Conservation (phyloP, 106 monocot genomes). For the Phalaenopsis aphrodite region DNA sequence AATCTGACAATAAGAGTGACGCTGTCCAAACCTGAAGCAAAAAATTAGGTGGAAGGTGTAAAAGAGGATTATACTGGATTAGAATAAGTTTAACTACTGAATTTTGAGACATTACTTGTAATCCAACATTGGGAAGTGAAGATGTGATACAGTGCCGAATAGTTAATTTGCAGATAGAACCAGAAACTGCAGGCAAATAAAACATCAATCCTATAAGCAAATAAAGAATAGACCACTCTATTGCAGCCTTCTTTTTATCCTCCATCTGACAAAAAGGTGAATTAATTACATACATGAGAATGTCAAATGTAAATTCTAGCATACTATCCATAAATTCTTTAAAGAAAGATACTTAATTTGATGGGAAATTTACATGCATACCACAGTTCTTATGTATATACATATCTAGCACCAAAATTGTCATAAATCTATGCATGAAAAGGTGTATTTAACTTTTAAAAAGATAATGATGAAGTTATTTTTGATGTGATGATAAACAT, state of each 20-base stretch:
- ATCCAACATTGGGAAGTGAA: conserved; percentile 69
- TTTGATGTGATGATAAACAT: too few relatives aligned
- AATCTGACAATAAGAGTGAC: conserved; percentile 68
- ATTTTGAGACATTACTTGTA: conserved; percentile 50
- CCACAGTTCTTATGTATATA: too few relatives aligned
- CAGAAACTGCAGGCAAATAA: background rate
- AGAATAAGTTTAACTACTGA: background rate
- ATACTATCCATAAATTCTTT: background rate
- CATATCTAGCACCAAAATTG: too few relatives aligned
- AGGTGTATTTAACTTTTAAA: too few relatives aligned
- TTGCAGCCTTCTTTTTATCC: background rate
- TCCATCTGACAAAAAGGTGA: background rate
- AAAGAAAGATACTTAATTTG: background rate
- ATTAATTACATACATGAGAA: background rate
- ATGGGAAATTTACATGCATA: too few relatives aligned
- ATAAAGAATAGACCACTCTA: background rate
- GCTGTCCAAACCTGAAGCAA: conserved; percentile 83
- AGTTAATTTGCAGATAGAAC: conserved; percentile 26
- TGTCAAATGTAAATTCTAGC: background rate
- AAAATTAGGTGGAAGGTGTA: background rate
- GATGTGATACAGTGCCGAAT: conserved; percentile 81
- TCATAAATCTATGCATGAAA: too few relatives aligned
- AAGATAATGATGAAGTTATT: too few relatives aligned
- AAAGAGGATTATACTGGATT: background rate
- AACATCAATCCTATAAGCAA: background rate